Base-by-base conservation (phyloP, 164 flowering plant genomes). In the Vitis riparia region DNA sequence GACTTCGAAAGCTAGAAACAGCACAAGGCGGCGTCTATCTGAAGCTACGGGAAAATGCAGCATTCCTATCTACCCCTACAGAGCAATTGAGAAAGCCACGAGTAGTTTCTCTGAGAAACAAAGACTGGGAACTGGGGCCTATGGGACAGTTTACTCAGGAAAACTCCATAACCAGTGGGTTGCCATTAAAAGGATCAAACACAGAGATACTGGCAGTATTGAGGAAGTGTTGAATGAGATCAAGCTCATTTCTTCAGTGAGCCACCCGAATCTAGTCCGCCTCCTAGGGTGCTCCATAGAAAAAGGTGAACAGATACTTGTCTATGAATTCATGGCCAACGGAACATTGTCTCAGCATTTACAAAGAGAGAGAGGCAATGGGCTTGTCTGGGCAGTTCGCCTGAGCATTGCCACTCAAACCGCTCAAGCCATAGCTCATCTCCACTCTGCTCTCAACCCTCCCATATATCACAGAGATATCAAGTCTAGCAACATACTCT, bases 241-340 rank as follows among this genome's bases (percentile, higher is more conserved):
- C 78, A 88, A 85, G 73, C 92, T 94, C 48, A 68, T 94, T 9
- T 92, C 97, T 0, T 85, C 88, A 1, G 91, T 92, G 14, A 89
- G 83, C 75, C 97, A 94, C 77, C 91, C 95, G 0, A 87, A 92
- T 71, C 78, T 92, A 1, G 95, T 94, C 60, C 89, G 88, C 60
- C 91, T 94, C 73, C 66, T 92, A 14, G 98, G 98, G n/a, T 94
- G 91, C 64, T 91, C 87, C 23, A 74, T 88, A 0, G 94, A 89
- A 55, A 56, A 75, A 9, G 93, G 84, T 3, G 95, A 92, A 62
- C 97, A 89, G 70, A 85, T 92, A 44, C 87, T 94, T 6, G 89
- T 94, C 14, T 94, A 91, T 37, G 98, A 94, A 59, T 92, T 73
- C 86, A 92, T 94, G 95, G 91, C 97, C 7, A 94, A 94, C 66